phyloP scores from a whole-genome alignment of 495 filamentous ascomycete genomes.

The Trichocladium uniseriatum region DNA sequence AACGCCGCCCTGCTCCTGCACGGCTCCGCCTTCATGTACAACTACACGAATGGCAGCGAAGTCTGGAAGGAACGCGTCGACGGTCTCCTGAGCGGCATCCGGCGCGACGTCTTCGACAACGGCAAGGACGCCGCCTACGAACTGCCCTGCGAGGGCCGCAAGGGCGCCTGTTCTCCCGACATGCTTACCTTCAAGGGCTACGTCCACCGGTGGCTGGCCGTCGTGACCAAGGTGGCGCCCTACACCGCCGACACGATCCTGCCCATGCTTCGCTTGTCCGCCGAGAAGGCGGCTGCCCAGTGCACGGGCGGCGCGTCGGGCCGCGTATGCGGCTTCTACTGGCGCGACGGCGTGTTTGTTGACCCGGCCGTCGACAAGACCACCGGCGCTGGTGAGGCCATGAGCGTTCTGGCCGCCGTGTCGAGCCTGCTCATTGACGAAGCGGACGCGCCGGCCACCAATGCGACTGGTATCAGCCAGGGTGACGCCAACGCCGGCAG shows the following conservation, averaged over 20 bases:
- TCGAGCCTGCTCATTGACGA: slow-evolving; percentile 39
- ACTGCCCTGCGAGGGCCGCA: slow-evolving; percentile 53
- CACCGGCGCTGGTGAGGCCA: slow-evolving; percentile 55
- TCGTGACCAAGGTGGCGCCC: slow-evolving; percentile 61
- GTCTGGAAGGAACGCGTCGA: slow-evolving; percentile 51
- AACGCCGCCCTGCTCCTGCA: slow-evolving; percentile 64
- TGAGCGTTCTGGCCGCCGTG: slow-evolving; percentile 58
- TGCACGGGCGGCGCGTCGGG: slow-evolving; percentile 53
- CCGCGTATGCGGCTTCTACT: slow-evolving; percentile 51
- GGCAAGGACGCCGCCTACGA: slow-evolving; percentile 52
- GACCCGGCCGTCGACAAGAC: slow-evolving; percentile 58
- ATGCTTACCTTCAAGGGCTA: slow-evolving; percentile 77
- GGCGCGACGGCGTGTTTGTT: slow-evolving; percentile 43
- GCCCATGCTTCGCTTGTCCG: slow-evolving; percentile 51
- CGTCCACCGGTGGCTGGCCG: slow-evolving; percentile 67
- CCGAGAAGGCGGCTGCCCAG: slow-evolving; percentile 53
- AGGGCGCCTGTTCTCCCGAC: slow-evolving; percentile 57
- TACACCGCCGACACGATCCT: slow-evolving; percentile 51
- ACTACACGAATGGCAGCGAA: slow-evolving; percentile 36
- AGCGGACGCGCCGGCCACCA: slow-evolving; percentile 17
- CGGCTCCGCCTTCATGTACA: slow-evolving; percentile 71
- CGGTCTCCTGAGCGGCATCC: slow-evolving; percentile 48
- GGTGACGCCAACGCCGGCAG: slow-evolving; percentile 18
- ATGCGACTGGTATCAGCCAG: slow-evolving; percentile 18
- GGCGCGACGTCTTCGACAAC: slow-evolving; percentile 49